Conservation (phyloP, 2,329 filamentous ascomycete species). For the Fusarium pseudonygamai region DNA sequence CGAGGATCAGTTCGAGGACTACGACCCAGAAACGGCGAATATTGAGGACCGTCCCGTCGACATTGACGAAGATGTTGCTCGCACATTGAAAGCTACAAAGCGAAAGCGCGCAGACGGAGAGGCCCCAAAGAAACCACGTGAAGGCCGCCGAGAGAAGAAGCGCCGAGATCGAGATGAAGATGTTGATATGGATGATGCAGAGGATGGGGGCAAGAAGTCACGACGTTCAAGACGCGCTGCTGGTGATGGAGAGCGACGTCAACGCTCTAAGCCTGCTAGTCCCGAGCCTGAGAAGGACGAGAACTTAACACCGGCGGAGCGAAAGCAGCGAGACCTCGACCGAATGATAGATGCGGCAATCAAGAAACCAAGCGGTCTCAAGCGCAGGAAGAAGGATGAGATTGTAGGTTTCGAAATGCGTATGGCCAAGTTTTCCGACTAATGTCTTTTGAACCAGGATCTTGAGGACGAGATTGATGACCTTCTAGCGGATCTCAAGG, state of each 20-base stretch:
- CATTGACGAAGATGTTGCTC: constrained; percentile 72
- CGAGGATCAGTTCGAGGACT: constrained; percentile 75
- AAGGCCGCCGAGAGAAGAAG: constrained; percentile 76
- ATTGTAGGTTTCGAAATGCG: constrained; percentile 67
- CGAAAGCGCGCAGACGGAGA: constrained; percentile 72
- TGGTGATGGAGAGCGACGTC: constrained; percentile 58
- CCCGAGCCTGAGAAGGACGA: constrained; percentile 78
- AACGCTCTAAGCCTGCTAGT: constrained; percentile 54
- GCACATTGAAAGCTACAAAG: constrained; percentile 71
- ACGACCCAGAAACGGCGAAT: constrained; percentile 71
- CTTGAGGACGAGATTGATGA: constrained; percentile 91
- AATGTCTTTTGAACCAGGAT: constrained; percentile 64
- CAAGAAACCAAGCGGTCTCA: constrained; percentile 74
- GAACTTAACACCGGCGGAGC: constrained; percentile 83
- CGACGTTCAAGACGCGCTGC: constrained; percentile 59
- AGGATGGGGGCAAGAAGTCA: constrained; percentile 55
- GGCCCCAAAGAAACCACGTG: constrained; percentile 77
- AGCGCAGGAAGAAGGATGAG: constrained; percentile 84
- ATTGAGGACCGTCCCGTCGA: constrained; percentile 72
- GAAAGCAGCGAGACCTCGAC: constrained; percentile 84
- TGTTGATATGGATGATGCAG: constrained; percentile 58
- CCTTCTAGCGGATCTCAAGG: constrained; percentile 86
- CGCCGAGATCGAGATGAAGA: constrained; percentile 60
- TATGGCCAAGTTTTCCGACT: constrained; percentile 8
- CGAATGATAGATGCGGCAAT: constrained; percentile 87